Evolutionary conservation across 1,284 basidiomycete species (phyloP), one percentile per base, ranked within the genome.

Genomic region (Ustilago crameri): DNA sequence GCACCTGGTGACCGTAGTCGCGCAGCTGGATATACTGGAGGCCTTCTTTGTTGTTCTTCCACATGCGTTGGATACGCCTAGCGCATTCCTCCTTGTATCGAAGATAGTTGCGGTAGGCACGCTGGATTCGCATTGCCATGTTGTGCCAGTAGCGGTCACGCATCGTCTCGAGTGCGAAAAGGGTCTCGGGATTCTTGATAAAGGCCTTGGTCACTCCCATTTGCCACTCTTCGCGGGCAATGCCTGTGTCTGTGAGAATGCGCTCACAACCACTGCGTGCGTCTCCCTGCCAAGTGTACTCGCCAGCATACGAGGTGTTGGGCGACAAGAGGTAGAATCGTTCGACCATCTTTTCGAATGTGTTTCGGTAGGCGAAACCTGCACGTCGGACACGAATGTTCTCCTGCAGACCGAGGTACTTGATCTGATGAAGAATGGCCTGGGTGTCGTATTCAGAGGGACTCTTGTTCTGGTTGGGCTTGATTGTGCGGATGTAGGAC

Each of bases 71-170:
- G 65, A 99, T 98, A 66, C 94, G 91, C 44, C 88, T 89, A 9
- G 96, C 96, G 75, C 93, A 95, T 82, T 98, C 96, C 74, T 95
- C 88, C 85, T 93, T 93, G 85, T 96, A 93, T 20, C 95, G 89
- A 87, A 95, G 88, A 83, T 95, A 97, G 82, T 96, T 95, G 64
- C 95, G 88, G 89, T 91, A 99, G 5, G 94, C 94, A 37, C 95
- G 90, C 85, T 99, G 96, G 54, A 99, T 99, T 48, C 95, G 91
- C 40, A 86, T 89, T 0, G 95, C 95, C 95, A 98, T 99, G 83
- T 98, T 98, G 85, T 99, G 96, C 96, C 96, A 99, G 85, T 98
- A 99, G 59, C 92, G 89, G 83, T 98, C 96, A 53, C 95, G 90
- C 93, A 98, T 98, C 20, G 93, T 95, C 85, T 99, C 95, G 54